phyloP scores from a whole-genome alignment of 2,329 filamentous ascomycete species.

The Didymella lethalis region DNA sequence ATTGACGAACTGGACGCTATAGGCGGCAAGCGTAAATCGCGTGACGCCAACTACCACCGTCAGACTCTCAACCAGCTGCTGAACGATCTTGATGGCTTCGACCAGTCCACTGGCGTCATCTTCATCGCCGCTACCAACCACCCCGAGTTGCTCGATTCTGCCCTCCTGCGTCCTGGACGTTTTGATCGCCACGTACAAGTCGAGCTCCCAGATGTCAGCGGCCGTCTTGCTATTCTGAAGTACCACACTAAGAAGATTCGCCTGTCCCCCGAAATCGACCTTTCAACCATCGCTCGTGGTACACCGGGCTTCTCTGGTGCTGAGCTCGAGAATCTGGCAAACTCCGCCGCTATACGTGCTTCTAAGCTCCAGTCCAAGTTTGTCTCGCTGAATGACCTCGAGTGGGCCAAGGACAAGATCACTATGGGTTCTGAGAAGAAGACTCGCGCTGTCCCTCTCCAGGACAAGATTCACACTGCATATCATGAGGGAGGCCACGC shows the following conservation, averaged over 20 bases:
- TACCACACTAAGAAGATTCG: conserved; percentile 95
- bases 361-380: conserved; percentile 81
- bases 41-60: conserved; percentile 93
- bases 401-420: conserved; percentile 98
- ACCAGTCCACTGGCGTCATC: conserved; percentile 92
- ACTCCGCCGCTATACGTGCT: conserved; percentile 94
- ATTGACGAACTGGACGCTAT: conserved; percentile 95
- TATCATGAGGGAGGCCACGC: conserved; percentile 97
- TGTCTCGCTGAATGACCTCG: conserved; percentile 81
- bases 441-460: conserved; percentile 87
- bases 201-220: conserved; percentile 88
- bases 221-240: conserved; percentile 89
- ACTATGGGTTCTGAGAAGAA: conserved; percentile 95
- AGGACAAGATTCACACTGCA: conserved; percentile 95
- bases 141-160: conserved; percentile 92
- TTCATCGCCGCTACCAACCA: conserved; percentile 97
- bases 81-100: conserved; percentile 96
- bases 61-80: conserved; percentile 97
- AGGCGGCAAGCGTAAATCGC: conserved; percentile 89
- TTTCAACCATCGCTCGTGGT: conserved; percentile 82
- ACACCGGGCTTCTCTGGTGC: conserved; percentile 94
- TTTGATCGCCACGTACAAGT: conserved; percentile 95
- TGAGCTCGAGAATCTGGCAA: conserved; percentile 95
- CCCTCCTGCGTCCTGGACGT: conserved; percentile 88
- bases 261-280: conserved; percentile 78